Evolutionary conservation across 148 eudicot genomes (phyloP), one percentile per base, ranked within the genome.

Genomic region (Rhododendron henanense): DNA sequence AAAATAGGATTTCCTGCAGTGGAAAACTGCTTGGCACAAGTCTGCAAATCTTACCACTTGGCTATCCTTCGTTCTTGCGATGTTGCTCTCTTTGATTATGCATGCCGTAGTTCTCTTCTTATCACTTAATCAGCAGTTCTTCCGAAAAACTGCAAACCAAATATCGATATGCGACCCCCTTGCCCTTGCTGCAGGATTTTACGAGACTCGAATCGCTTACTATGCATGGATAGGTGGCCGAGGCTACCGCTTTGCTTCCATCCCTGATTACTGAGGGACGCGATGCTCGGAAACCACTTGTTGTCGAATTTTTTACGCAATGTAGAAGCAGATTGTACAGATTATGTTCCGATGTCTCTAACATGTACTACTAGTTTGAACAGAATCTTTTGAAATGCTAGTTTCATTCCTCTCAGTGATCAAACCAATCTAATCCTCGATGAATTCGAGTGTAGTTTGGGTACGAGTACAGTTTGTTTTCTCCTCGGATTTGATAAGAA

Each of bases 221-320:
- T 96, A 94, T 86, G 92, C 99, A 28, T 96, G 99, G 98, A 93
- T 97, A 85, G 98, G 99, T 80, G 97, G 94, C 55, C 88, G 92
- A 79, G 99, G 99, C 65, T 96, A 94, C 81, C 95, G 94, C 7
- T 96, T 93, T 88, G 92, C 98, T 55, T 82, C 96, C 84, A 96
- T 95, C 84, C 99, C 95, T 21, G 95, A 89, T 57, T 95, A 95
- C 87, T 95, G 91, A 92, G 84, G 84, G 82, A 61, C 53, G 2
- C 15, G 76, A 48, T 48, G 53, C 53, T 33, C 19, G 5, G 41
- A 33, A 33, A 4, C 50, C 15, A 33, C 39, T 25, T 82, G 4
- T 69, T 47, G 28, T 83, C 11, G 5, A 37, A 7, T 59, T 23
- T 69, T 21, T 41, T 31, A 61, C 2, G 67, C 6, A 21, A 61